These are phyloP conservation scores for Dalbergia oliveri DNA, from an alignment of 306 rosid species.

Conservation along the genomic window DNA sequence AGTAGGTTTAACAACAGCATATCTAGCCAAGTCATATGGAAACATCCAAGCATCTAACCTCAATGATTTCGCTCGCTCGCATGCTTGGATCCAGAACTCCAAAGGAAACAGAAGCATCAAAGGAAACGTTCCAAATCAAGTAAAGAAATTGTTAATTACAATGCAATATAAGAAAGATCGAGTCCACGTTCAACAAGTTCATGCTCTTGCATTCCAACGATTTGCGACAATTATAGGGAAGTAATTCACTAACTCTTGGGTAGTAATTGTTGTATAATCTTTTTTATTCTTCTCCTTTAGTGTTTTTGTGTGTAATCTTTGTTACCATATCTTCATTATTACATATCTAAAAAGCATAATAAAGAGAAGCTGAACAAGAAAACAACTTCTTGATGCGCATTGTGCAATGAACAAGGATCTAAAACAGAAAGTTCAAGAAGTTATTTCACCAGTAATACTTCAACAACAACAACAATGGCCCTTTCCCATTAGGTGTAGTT, in stretches of 20 bases:
- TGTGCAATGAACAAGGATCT: background rate
- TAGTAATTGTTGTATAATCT: no score
- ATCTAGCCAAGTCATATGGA: no score
- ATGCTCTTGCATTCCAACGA: background rate
- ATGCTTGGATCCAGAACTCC: no score
- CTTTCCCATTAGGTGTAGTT: background rate
- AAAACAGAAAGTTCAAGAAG: background rate
- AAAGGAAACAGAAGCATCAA: no score
- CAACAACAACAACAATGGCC: background rate
- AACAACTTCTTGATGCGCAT: background rate
- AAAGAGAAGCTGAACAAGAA: constrained; percentile 1
- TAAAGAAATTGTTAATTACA: background rate
- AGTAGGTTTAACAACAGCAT: no score
- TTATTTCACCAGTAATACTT: background rate
- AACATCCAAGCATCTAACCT: no score
- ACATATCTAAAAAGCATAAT: background rate
- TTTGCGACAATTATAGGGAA: background rate
- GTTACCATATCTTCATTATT: background rate
- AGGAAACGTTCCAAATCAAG: no score
- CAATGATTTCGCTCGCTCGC: no score
- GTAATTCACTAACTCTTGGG: background rate
- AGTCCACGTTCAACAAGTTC: background rate
- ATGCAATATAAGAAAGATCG: background rate
- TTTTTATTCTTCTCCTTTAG: background rate
- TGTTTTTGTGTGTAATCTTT: background rate